phyloP scores from a whole-genome alignment of 257 asterid genomes.

The Avicennia marina region DNA sequence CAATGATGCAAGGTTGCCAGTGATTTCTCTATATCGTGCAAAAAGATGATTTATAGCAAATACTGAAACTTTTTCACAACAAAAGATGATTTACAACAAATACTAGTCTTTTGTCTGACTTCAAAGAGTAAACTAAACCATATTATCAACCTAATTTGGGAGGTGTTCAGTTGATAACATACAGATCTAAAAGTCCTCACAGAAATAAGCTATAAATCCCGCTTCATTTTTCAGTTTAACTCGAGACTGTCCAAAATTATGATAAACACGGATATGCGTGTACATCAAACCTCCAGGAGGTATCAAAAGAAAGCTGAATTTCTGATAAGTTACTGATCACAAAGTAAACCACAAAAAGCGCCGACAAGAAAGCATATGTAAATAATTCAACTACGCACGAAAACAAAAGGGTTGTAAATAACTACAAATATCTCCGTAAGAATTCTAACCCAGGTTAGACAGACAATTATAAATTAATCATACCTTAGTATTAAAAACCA shows the following conservation, averaged over 20 bases:
- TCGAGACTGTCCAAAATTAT: not conserved
- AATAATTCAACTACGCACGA: not conserved
- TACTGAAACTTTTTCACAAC: too few species aligned
- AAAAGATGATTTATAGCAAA: too few species aligned
- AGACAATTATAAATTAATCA: not conserved
- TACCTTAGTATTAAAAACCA: not conserved
- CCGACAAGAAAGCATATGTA: conserved; percentile 5
- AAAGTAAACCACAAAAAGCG: conserved; percentile 3
- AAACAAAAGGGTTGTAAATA: not conserved
- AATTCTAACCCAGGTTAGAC: not conserved
- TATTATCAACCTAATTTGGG: not conserved
- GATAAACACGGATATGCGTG: not conserved
- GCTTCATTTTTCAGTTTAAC: not conserved
- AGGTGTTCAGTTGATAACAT: not conserved
- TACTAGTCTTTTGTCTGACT: too few species aligned
- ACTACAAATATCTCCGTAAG: not conserved
- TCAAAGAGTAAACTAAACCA: not conserved
- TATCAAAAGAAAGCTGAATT: not conserved
- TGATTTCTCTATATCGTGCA: too few species aligned
- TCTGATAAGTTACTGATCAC: too few species aligned
- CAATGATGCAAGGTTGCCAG: not conserved
- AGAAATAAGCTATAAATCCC: not conserved
- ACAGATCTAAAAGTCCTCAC: not conserved
- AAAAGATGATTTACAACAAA: too few species aligned
- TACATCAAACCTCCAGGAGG: not conserved